Percentiles rank a stretch among this genome's conserved stretches.
These are phyloP conservation scores for Chionographis japonica DNA, from an alignment of 106 monocot species.

Conservation along the genomic window DNA sequence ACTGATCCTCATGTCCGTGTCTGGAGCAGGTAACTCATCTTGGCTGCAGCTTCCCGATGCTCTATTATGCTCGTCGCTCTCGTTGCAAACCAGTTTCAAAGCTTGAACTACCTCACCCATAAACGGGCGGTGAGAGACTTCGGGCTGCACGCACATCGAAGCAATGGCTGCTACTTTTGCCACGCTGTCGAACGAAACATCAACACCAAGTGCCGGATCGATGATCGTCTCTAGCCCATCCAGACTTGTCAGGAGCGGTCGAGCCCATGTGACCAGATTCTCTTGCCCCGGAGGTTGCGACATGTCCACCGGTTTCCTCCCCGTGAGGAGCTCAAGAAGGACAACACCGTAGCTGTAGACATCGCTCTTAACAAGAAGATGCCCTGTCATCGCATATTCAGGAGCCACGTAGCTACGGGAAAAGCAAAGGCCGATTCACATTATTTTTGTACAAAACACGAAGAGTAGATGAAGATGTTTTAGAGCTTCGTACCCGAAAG, in stretches of 20 bases:
- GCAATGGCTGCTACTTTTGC: constrained; percentile 60
- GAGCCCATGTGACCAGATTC: constrained; percentile 50
- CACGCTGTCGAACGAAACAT: constrained; percentile 22
- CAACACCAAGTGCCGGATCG: constrained; percentile 24
- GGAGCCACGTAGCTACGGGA: constrained; percentile 51
- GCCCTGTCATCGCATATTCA: constrained; percentile 65
- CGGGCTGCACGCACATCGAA: constrained; percentile 60
- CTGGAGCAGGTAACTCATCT: constrained; percentile 6
- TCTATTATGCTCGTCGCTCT: constrained; percentile 14
- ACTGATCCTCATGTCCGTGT: constrained; percentile 7
- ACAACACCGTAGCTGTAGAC: constrained; percentile 66
- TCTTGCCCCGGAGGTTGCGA: constrained; percentile 45
- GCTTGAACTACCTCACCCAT: constrained; percentile 69
- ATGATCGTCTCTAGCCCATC: constrained; percentile 36
- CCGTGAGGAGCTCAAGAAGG: constrained; percentile 56
- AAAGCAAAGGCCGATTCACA: neutral
- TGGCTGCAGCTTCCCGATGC: constrained; percentile 10
- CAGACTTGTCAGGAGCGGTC: constrained; percentile 35
- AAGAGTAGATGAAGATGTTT: neutral
- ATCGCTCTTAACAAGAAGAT: constrained; percentile 59
- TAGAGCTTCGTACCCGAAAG: constrained; percentile 41
- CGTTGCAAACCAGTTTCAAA: constrained; percentile 39
- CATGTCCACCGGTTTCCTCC: constrained; percentile 56
- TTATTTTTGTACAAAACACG: neutral
- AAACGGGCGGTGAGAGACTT: constrained; percentile 50